Conservation (phyloP, 805 yeast species). For the Candida broadrunensis region DNA sequence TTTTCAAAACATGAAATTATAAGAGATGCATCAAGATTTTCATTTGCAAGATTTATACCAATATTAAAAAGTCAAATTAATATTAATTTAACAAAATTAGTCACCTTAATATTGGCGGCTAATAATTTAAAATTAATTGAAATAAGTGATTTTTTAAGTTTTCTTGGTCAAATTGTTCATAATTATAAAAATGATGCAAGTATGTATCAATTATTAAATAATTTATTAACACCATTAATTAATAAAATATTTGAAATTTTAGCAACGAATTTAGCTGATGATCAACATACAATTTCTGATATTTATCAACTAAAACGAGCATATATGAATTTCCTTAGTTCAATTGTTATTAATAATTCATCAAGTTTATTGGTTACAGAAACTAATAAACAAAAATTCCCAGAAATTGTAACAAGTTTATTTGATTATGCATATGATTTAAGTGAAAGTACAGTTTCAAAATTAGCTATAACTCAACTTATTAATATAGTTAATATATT, state of each 20-base stretch:
- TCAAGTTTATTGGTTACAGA: conserved; percentile 73
- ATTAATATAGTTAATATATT: conserved; percentile 59
- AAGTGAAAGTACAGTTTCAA: conserved; percentile 63
- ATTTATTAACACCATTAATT: conserved; percentile 71
- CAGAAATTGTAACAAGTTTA: conserved; percentile 58
- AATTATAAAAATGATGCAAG: conserved; percentile 62
- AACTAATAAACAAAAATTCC: conserved; percentile 60
- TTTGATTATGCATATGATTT: conserved; percentile 63
- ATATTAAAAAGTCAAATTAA: conserved; percentile 51
- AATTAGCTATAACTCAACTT: conserved; percentile 66
- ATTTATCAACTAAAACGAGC: conserved; percentile 65
- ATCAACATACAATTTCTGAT: conserved; percentile 60
- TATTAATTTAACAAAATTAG: conserved; percentile 60
- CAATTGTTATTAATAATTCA: conserved; percentile 72
- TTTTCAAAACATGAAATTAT: conserved; percentile 64
- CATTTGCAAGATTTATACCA: conserved; percentile 84
- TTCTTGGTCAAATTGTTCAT: conserved; percentile 86
- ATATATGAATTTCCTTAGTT: conserved; percentile 64
- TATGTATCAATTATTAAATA: conserved; percentile 71
- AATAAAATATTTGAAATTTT: conserved; percentile 57
- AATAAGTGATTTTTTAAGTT: conserved; percentile 76
- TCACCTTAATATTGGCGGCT: conserved; percentile 54
- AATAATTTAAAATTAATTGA: conserved; percentile 61
- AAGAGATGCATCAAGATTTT: conserved; percentile 82
- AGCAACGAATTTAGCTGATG: conserved; percentile 25